Evolutionary conservation across 441 rosid genomes (phyloP), one percentile per base, ranked within the genome.

Genomic region (Jatropha multifida): DNA sequence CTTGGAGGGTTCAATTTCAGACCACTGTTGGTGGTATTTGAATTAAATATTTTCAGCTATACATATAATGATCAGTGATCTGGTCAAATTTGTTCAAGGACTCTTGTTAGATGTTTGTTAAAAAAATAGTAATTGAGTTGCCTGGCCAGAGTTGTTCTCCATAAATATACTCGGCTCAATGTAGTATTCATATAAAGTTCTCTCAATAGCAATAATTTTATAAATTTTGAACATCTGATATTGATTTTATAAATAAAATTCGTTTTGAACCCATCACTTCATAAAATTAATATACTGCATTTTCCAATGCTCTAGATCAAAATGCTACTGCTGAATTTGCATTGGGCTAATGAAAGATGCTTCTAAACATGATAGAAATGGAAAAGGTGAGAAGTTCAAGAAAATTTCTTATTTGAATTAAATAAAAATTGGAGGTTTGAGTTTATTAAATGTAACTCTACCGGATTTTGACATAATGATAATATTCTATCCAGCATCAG

Each of bases 21-120:
- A 73, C 71, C 49, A 42, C 4, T 55, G 49, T 20, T 7, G 15
- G 52, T 59, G 41, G 73, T 64, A 15, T 49, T 60, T 37, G 51
- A 14, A 15, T 42, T 48, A 27, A 80, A 40, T 67, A 27, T 59
- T 9, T 27, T 61, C n/a, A 48, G 52, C 13, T 23, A 48, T 55
- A 13, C 52, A 59, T 18, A 5, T 76, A 9, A 8, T 55, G 48
- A 77, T 17, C 69, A 68, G 54, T 70, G 40, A 62, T 68, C 26
- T 38, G 63, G 79, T 83, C 82, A 71, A 81, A 72, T 78, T 71
- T 62, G 58, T 73, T 40, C 78, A 71, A 64, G 20, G 18, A 26
- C 77, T 65, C 81, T 11, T 73, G 70, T 76, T 78, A 65, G 73
- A 66, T 69, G 71, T 51, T 79, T 61, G 74, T 72, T 65, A 15